Evolutionary conservation across 257 asterid genomes (phyloP).

Genomic region (Fraxinus anomala): DNA sequence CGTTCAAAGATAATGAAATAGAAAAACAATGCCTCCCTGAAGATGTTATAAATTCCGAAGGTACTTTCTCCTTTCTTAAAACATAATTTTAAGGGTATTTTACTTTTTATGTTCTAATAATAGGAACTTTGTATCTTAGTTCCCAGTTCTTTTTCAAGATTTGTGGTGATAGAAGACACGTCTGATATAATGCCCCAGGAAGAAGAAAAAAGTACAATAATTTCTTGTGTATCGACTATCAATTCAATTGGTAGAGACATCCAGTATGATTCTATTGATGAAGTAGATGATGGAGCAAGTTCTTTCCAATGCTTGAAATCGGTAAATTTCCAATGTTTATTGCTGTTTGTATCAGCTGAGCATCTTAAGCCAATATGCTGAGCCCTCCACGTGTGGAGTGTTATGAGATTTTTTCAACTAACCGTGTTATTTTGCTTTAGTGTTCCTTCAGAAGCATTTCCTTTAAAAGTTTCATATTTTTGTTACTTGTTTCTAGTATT

Average conservation of each 20-base stretch:
- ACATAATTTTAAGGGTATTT: constrained; percentile 7
- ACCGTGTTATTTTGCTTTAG: background rate
- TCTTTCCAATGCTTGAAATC: constrained; percentile 26
- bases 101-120: constrained; percentile 16
- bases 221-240: constrained; percentile 28
- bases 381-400: constrained; percentile 3
- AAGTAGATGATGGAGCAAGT: constrained; percentile 39
- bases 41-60: constrained; percentile 39
- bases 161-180: constrained; percentile 42
- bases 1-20: constrained; percentile 32
- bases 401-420: no score
- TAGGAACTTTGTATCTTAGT: constrained; percentile 18
- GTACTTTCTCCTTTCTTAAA: constrained; percentile 33
- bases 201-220: constrained; percentile 34
- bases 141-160: constrained; percentile 27
- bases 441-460: constrained; percentile 6
- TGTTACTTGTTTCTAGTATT: constrained; percentile 35
- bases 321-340: constrained; percentile 39
- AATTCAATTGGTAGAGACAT: constrained; percentile 33
- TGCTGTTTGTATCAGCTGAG: background rate
- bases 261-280: constrained; percentile 36
- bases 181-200: constrained; percentile 32
- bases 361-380: background rate
- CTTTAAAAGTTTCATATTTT: constrained; percentile 18
- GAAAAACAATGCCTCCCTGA: constrained; percentile 31